Evolutionary conservation across 306 rosid species (phyloP).

Genomic region (Vigna radiata): DNA sequence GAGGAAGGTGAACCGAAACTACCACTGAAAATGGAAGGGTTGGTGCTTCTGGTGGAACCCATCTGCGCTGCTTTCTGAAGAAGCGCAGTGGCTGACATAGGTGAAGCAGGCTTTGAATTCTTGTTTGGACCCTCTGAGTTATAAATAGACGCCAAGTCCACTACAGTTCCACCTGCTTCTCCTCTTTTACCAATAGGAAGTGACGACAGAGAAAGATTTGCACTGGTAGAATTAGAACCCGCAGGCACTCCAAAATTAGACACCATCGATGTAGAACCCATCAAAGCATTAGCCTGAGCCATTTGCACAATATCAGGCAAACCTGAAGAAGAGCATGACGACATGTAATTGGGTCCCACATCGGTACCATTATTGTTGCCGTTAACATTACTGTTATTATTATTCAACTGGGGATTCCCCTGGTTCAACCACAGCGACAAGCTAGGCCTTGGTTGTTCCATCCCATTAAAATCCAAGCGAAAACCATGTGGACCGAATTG

Average conservation of each 20-base stretch:
- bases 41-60: conserved; percentile 67
- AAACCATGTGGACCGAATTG: conserved; percentile 55
- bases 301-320: conserved; percentile 68
- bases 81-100: conserved; percentile 82
- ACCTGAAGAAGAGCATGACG: conserved; percentile 47
- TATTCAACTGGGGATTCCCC: conserved; percentile 43
- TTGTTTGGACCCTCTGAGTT: conserved; percentile 39
- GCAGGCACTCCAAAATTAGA: conserved; percentile 50
- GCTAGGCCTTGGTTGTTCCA: conserved; percentile 60
- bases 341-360: conserved; percentile 51
- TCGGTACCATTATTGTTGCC: conserved; percentile 36
- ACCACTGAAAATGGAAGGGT: conserved; percentile 53
- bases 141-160: conserved; percentile 41
- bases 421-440: conserved; percentile 82
- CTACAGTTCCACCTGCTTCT: conserved; percentile 44
- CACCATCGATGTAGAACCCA: conserved; percentile 57
- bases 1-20: conserved; percentile 68
- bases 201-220: conserved; percentile 59
- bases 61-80: conserved; percentile 72
- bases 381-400: not conserved
- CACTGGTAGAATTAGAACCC: conserved; percentile 43
- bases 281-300: conserved; percentile 52
- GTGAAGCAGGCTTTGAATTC: conserved; percentile 49
- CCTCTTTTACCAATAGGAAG: conserved; percentile 49
- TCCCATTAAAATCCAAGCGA: conserved; percentile 44